A percentile compares a stretch with the other conserved stretches of the same genome.
Evolutionary conservation across 371 early-diverging fungal genomes (phyloP).

Genomic region (Mortierella sp.): DNA sequence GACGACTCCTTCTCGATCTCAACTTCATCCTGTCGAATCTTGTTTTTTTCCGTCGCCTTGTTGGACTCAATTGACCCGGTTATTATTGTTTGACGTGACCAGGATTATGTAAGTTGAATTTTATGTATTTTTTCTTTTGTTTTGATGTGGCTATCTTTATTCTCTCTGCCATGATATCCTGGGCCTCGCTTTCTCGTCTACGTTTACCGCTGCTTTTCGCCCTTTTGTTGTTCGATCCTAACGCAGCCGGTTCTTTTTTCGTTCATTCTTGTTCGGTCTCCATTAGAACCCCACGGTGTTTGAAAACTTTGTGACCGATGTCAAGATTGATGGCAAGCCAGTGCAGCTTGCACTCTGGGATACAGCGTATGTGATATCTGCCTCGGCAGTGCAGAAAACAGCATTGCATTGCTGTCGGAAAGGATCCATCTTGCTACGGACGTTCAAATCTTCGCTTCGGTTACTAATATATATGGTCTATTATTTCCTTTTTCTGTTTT

Average conservation of each 20-base stretch:
- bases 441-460: not conserved
- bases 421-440: not conserved
- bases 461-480: constrained; percentile 5
- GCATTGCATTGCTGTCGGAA: not conserved
- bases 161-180: not conserved
- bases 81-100: not conserved
- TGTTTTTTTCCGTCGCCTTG: not conserved
- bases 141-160: not conserved
- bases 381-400: not conserved
- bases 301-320: constrained; percentile 75
- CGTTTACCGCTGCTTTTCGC: not conserved
- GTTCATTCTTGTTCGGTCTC: not conserved
- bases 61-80: not conserved
- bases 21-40: not conserved
- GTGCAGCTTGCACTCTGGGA: constrained; percentile 78
- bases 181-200: not conserved
- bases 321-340: constrained; percentile 71
- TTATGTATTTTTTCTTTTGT: not conserved
- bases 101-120: constrained; percentile 33
- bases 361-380: constrained; percentile 74
- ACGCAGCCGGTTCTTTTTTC: not conserved
- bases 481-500: not conserved
- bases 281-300: constrained; percentile 78
- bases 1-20: not conserved
- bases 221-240: not conserved